Percentiles rank a stretch among this genome's conserved stretches.
Evolutionary conservation across 495 filamentous ascomycete species (phyloP).

Genomic region (Aspergillus sclerotioniger): DNA sequence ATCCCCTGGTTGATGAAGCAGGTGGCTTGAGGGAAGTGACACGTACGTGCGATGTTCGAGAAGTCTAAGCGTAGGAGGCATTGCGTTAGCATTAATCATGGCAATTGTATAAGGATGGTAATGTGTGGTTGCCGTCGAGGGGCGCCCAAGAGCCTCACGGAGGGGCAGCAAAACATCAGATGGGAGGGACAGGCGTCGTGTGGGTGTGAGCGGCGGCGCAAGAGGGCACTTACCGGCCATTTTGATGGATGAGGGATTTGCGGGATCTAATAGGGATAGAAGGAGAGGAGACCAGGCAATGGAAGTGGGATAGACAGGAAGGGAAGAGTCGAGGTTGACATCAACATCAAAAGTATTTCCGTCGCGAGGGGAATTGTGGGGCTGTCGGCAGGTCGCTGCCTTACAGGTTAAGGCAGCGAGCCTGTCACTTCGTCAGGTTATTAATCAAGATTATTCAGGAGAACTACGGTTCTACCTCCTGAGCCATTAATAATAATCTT

Average conservation of each 20-base stretch:
- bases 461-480: no score
- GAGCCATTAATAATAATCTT: no score
- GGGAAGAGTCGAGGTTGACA: constrained; percentile 6
- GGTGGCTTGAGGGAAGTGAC: neutral
- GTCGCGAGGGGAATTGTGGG: constrained; percentile 15
- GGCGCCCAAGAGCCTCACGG: constrained; percentile 11
- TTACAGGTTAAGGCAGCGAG: neutral
- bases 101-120: neutral
- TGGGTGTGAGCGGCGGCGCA: neutral
- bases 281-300: neutral
- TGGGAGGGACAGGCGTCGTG: neutral
- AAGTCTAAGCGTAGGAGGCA: constrained; percentile 42
- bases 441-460: neutral
- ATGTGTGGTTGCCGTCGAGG: neutral
- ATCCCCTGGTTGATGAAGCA: neutral
- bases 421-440: neutral
- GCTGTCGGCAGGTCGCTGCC: constrained; percentile 1
- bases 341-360: constrained; percentile 16
- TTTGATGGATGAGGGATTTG: constrained; percentile 22
- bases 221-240: constrained; percentile 39
- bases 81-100: constrained; percentile 20
- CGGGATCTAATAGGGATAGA: constrained; percentile 3
- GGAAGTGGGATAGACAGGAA: neutral
- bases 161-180: constrained; percentile 23
- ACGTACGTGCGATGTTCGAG: constrained; percentile 54